A percentile compares a stretch with the other conserved stretches of the same genome.
phyloP scores from a whole-genome alignment of 495 filamentous ascomycete genomes.

The Wilcoxina mikolae region DNA sequence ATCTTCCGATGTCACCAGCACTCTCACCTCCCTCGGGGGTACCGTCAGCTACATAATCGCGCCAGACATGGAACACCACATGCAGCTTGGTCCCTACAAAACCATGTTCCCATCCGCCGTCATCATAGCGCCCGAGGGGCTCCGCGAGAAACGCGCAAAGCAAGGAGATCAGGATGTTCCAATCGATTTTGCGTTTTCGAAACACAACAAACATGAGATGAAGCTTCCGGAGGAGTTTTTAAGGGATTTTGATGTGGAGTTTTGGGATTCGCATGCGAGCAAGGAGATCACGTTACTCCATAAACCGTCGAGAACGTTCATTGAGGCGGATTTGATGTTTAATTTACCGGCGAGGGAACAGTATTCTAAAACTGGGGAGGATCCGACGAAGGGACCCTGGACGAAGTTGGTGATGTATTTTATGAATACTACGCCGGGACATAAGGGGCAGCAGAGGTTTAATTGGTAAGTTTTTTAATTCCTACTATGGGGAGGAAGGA shows the following conservation, averaged over 20 bases:
- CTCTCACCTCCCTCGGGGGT: constrained; percentile 49
- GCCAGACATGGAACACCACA: constrained; percentile 81
- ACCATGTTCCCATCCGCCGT: constrained; percentile 59
- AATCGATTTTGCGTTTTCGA: constrained; percentile 54
- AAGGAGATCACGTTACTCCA: constrained; percentile 79
- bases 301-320: constrained; percentile 58
- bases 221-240: constrained; percentile 66
- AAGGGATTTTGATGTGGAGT: constrained; percentile 72
- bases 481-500: neutral
- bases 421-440: constrained; percentile 46
- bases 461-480: constrained; percentile 51
- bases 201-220: constrained; percentile 37
- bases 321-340: constrained; percentile 84
- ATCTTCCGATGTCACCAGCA: constrained; percentile 58
- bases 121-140: constrained; percentile 70
- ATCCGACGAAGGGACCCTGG: constrained; percentile 40
- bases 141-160: constrained; percentile 67
- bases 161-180: constrained; percentile 47
- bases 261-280: constrained; percentile 58
- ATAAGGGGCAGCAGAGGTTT: constrained; percentile 64
- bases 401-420: constrained; percentile 49
- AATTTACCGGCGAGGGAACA: constrained; percentile 82
- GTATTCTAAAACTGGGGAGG: constrained; percentile 46
- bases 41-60: constrained; percentile 73
- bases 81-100: constrained; percentile 74